Evolutionary conservation across 176 grass and related monocot genomes (phyloP), one percentile per base, ranked within the genome.

Genomic region (Musa itinerans): DNA sequence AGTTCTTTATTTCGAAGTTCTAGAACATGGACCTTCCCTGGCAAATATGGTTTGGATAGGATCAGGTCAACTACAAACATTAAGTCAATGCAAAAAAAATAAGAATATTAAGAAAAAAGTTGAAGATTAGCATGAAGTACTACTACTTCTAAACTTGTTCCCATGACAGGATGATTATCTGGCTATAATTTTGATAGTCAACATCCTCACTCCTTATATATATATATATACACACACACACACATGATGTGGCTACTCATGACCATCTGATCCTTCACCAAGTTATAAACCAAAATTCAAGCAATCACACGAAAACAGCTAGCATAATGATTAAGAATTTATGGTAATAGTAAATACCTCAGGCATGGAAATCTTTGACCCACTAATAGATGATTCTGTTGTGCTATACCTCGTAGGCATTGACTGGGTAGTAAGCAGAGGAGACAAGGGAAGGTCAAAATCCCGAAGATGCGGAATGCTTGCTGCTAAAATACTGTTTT

Each of bases 341-440:
- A 10, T 77, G 54, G 20, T 14, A 27, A 52, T 50, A 9, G 74
- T 21, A 67, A 76, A 69, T 86, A 99, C 96, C 88, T 99, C 96
- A 56, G 87, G 91, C 86, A 95, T 83, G 63, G 89, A 81, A 72
- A 87, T 85, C 34, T 74, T 80, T 57, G 90, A 78, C 63, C 82
- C 87, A 77, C 88, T 87, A 76, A 85, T 95, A 69, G 89, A 78
- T 82, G 91, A 78, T 58, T 81, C 83, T 77, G 83, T 69, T 19
- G 81, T 50, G 51, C 81, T 88, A 87, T 95, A 95, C 82, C 86
- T 95, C 63, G 86, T 83, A 54, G 88, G 78, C 79, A 89, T 83
- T 76, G 88, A 79, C 64, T 93, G 90, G 75, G 69, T 81, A 56
- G 79, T 77, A 27, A 95, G 77, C 68, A 95, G 86, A 53, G 88